Evolutionary conservation across 805 yeast species (phyloP).

Genomic region (Ogataea populi-albae): DNA sequence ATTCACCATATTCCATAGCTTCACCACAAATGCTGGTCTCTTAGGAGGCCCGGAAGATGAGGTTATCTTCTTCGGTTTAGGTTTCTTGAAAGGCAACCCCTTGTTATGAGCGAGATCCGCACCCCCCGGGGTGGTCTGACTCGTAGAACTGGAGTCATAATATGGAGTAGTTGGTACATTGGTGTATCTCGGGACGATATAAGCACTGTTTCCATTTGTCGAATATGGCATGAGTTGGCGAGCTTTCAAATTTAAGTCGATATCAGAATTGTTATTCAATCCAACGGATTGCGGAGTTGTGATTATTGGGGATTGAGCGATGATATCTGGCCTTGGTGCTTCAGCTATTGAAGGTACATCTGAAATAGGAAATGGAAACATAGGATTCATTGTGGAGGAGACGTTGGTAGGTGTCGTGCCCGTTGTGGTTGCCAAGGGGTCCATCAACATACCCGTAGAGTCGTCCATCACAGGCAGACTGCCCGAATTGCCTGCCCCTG

Average conservation of each 20-base stretch:
- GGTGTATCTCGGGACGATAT: slow-evolving; percentile 14
- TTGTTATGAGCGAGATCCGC: slow-evolving; percentile 3
- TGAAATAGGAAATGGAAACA: slow-evolving; percentile 11
- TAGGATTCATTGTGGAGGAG: slow-evolving; percentile 1
- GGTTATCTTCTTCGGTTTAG: slow-evolving; percentile 23
- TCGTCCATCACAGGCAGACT: too few relatives aligned
- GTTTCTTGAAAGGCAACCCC: slow-evolving; percentile 22
- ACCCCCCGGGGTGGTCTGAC: slow-evolving; percentile 1
- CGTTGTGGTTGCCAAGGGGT: slow-evolving; percentile 9
- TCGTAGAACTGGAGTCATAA: slow-evolving; percentile 14
- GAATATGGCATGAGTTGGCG: slow-evolving; percentile 9
- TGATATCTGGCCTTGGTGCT: slow-evolving; percentile 4
- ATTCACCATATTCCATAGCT: slow-evolving; percentile 94
- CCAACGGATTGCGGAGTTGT: slow-evolving; percentile 15
- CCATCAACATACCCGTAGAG: slow-evolving; percentile 11
- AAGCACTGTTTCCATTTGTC: slow-evolving; percentile 7
- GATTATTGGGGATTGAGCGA: slow-evolving; percentile 11
- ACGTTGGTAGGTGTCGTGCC: slow-evolving; percentile 8
- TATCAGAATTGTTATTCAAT: slow-evolving; percentile 2
- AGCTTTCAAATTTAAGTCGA: slow-evolving; percentile 3
- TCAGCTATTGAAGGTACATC: slow-evolving; percentile 11
- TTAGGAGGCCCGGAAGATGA: slow-evolving; percentile 36
- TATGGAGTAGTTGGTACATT: slow-evolving; percentile 11
- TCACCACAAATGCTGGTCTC: slow-evolving; percentile 88
- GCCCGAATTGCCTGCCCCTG: too few relatives aligned